Percentiles rank a stretch among this genome's conserved stretches.
Evolutionary conservation across 108 stramenopile species (phyloP).

Genomic region (Cylindrotheca closterium): DNA sequence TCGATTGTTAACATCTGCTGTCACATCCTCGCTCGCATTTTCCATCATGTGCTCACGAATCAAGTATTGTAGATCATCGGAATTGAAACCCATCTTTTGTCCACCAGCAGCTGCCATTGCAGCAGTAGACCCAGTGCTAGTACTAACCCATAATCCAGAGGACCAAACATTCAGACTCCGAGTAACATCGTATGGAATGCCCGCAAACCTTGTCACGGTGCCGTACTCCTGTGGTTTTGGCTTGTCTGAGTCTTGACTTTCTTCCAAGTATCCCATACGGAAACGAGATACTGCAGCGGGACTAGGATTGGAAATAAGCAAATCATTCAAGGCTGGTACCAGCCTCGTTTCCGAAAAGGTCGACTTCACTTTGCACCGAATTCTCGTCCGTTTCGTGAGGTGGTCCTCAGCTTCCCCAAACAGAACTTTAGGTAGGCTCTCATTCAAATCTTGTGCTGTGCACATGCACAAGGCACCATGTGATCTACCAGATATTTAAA

Average conservation of each 20-base stretch:
- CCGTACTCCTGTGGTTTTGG: conserved; percentile 45
- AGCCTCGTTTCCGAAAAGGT: conserved; percentile 93
- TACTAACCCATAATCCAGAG: conserved; percentile 79
- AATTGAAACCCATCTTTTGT: conserved; percentile 60
- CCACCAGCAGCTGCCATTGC: conserved; percentile 94
- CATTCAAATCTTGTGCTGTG: conserved; percentile 74
- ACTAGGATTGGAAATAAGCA: conserved; percentile 92
- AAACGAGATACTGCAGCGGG: conserved; percentile 93
- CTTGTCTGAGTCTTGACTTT: conserved; percentile 10
- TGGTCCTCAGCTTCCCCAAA: conserved; percentile 51
- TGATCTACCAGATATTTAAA: conserved; percentile 28
- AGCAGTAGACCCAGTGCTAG: conserved; percentile 88
- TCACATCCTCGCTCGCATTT: conserved; percentile 52
- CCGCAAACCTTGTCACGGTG: conserved; percentile 79
- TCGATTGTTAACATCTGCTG: conserved; percentile 60
- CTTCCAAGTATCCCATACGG: conserved; percentile 77
- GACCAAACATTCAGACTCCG: conserved; percentile 88
- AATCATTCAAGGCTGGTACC: conserved; percentile 94
- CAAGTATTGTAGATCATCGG: conserved; percentile 86
- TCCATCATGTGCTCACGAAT: conserved; percentile 92
- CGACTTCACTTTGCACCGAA: conserved; percentile 87
- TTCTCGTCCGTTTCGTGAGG: conserved; percentile 54
- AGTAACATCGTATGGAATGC: conserved; percentile 60
- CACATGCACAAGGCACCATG: conserved; percentile 90
- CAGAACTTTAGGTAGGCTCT: conserved; percentile 71